phyloP scores from a whole-genome alignment of 371 early-diverging fungal species.

The Mucor piriformis region DNA sequence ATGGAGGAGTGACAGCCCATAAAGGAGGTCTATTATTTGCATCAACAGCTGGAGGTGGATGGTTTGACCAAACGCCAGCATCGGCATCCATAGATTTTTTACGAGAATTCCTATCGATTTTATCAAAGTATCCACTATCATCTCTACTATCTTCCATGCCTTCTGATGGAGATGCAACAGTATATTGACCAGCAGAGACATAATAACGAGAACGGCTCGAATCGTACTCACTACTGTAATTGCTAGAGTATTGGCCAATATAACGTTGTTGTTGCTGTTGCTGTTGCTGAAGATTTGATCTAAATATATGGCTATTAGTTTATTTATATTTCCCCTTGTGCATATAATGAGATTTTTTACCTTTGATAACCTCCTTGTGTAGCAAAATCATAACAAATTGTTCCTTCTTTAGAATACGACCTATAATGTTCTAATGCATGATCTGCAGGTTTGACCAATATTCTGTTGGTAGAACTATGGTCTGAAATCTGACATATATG shows the following conservation, averaged over 20 bases:
- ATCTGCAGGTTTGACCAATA: slow-evolving; percentile 41
- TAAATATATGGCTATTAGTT: neutral
- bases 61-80: slow-evolving; percentile 10
- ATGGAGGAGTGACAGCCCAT: slow-evolving; percentile 11
- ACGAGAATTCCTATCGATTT: slow-evolving; percentile 11
- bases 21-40: slow-evolving; percentile 13
- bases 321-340: neutral
- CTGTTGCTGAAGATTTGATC: neutral
- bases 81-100: slow-evolving; percentile 21
- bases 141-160: slow-evolving; percentile 15
- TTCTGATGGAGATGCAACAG: slow-evolving; percentile 14
- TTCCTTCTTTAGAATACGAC: slow-evolving; percentile 29
- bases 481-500: slow-evolving; percentile 48
- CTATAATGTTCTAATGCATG: slow-evolving; percentile 23
- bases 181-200: neutral
- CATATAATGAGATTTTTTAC: slow-evolving; percentile 5
- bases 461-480: slow-evolving; percentile 40
- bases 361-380: slow-evolving; percentile 20
- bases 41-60: slow-evolving; percentile 10
- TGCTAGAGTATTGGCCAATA: neutral
- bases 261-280: slow-evolving; percentile 1
- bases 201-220: slow-evolving; percentile 10
- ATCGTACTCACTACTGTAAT: slow-evolving; percentile 10
- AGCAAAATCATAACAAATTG: slow-evolving; percentile 28
- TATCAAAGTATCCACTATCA: slow-evolving; percentile 16